Evolutionary conservation across 768 basidiomycete species (phyloP).

Genomic region (Baorangia bicolor): DNA sequence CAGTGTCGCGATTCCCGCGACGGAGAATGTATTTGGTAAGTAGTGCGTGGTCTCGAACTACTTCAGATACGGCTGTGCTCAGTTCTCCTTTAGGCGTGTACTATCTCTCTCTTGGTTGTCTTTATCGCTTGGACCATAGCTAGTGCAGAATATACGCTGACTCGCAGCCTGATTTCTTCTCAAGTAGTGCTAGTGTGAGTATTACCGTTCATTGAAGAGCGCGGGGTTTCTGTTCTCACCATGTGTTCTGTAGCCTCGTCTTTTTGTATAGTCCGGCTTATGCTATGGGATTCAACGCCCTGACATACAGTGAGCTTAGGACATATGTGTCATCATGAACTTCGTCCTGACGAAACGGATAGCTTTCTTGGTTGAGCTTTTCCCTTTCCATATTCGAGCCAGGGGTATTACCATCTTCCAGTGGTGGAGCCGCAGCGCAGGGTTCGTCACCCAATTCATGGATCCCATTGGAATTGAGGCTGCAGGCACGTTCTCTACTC

Average conservation of each 20-base stretch:
- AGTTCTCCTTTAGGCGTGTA: conserved; percentile 6
- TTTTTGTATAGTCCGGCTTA: conserved; percentile 19
- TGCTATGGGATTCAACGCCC: conserved; percentile 6
- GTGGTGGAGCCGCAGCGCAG: conserved; percentile 46
- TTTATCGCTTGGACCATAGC: conserved; percentile 19
- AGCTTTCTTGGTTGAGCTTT: conserved; percentile 68
- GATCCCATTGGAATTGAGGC: conserved; percentile 17
- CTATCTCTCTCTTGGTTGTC: conserved; percentile 14
- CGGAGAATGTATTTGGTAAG: conserved; percentile 17
- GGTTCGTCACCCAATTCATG: conserved; percentile 13
- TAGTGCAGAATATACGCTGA: conserved; percentile 20
- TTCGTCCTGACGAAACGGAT: background rate
- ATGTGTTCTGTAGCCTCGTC: conserved; percentile 9
- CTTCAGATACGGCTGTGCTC: background rate
- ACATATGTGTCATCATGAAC: too few species aligned
- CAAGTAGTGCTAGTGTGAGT: conserved; percentile 12
- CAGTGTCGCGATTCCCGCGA: conserved; percentile 16
- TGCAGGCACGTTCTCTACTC: conserved; percentile 1
- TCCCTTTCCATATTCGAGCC: conserved; percentile 62
- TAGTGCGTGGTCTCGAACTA: too few species aligned
- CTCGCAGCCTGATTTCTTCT: conserved; percentile 2
- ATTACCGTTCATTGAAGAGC: background rate
- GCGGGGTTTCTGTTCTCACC: background rate
- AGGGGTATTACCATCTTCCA: conserved; percentile 63
- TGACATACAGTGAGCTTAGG: conserved; percentile 9